Base-by-base conservation (phyloP, 192 early-diverging fungal genomes). In the Coemansia aciculifera region DNA sequence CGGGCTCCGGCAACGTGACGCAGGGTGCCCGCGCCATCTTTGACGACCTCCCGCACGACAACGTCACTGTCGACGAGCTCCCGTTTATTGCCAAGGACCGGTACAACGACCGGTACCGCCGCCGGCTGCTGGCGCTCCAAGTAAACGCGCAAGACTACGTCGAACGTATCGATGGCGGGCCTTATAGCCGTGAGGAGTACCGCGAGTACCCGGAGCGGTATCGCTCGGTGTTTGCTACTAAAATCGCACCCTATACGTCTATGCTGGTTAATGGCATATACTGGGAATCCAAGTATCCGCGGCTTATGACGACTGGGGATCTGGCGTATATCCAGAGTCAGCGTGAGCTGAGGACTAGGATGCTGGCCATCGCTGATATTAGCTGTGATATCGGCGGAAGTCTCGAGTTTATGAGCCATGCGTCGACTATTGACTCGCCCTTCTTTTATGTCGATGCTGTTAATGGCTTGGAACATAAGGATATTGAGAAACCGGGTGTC, bases 351-450 rank as follows among this genome's bases (percentile, higher is more conserved):
- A 86, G 85, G 48, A 78, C 90, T 40, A 78, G 92, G 59, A 86
- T 99, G 87, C 83, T 97, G 57, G 84, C 89, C 34, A 75, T 99
- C 44, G 92, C 95, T 12, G 97, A 99, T 66, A 93, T 99, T 46
- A 91, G 90, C 43, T 98, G 96, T 66, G 97, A 99, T 66, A 92
- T 98, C 64, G 86, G 90, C 68, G 97, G 97, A 0, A 91, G 94
- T 31, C 87, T 99, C 46, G 97, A 99, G 78, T 98, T 96, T 79
- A 91, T 95, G 87, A 90, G 89, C 59, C 92, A 94, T 56, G 85
- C 91, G 8, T 94, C 93, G 3, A 90, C 91, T 21, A 97, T 99
- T 44, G 95, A 95, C 77, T 74, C 88, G 63, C 94, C 95, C 1
- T 96, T 91, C 79, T 99, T 89, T 77, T 94, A 94, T 66, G 92